A percentile compares a stretch with the other conserved stretches of the same genome.
These are phyloP conservation scores for Dendryphion nanum DNA, from an alignment of 2,329 filamentous ascomycete species.

Conservation along the genomic window DNA sequence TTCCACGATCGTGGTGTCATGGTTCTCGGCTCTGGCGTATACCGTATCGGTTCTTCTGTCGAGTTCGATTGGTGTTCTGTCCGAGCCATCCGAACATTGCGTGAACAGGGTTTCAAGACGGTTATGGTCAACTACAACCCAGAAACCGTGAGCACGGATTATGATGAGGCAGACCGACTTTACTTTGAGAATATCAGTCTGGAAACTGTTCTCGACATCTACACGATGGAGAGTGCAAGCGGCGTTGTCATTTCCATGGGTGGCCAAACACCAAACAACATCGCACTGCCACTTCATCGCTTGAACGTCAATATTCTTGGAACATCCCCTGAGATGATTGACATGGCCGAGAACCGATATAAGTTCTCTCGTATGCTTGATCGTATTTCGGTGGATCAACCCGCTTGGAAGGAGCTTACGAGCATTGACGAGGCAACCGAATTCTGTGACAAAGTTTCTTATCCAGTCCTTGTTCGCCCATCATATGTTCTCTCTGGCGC, in stretches of 20 bases:
- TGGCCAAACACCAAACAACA: constrained; percentile 97
- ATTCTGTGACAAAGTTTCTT: constrained; percentile 86
- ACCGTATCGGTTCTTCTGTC: constrained; percentile 94
- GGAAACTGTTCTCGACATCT: constrained; percentile 90
- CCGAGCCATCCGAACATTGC: constrained; percentile 84
- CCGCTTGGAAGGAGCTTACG: constrained; percentile 95
- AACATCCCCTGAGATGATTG: constrained; percentile 98
- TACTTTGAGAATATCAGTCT: constrained; percentile 96
- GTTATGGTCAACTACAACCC: constrained; percentile 96
- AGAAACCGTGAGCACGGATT: constrained; percentile 86
- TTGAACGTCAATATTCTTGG: constrained; percentile 90
- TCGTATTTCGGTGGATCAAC: constrained; percentile 90
- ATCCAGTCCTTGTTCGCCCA: constrained; percentile 90
- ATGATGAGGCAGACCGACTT: constrained; percentile 88
- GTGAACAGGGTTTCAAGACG: constrained; percentile 83
- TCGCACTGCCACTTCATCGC: constrained; percentile 83
- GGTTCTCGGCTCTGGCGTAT: constrained; percentile 94
- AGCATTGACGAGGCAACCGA: constrained; percentile 85
- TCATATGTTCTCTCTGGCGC: constrained; percentile 97
- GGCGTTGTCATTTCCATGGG: constrained; percentile 95
- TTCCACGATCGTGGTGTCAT: constrained; percentile 93
- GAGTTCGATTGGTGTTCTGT: constrained; percentile 99
- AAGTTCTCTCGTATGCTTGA: constrained; percentile 99
- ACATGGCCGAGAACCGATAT: constrained; percentile 94
- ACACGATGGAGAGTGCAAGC: constrained; percentile 76